These are phyloP conservation scores for Haematococcus lacustris DNA, from an alignment of 139 green algal species.

Conservation along the genomic window DNA sequence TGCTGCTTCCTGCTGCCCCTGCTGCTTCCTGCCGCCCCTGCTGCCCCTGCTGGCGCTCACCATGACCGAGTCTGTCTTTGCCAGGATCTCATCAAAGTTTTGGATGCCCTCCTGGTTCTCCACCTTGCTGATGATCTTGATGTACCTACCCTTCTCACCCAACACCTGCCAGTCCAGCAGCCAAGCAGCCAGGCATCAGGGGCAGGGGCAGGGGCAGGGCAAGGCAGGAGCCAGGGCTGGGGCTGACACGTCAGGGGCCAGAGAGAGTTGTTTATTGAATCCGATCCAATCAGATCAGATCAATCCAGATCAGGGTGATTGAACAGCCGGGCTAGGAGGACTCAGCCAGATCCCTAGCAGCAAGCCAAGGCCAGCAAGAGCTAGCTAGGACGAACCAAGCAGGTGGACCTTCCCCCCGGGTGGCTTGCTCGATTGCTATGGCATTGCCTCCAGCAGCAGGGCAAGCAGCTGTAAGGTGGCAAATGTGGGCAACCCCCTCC, in stretches of 20 bases:
- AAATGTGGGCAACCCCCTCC: too few relatives aligned
- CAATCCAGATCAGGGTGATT: too few relatives aligned
- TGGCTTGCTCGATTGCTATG: too few relatives aligned
- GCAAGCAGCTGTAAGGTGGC: too few relatives aligned
- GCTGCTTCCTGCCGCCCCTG: not conserved
- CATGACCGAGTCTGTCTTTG: constrained; percentile 63
- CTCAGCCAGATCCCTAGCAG: too few relatives aligned
- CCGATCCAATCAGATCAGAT: constrained; percentile 6
- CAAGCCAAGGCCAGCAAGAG: too few relatives aligned
- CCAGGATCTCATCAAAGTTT: constrained; percentile 94
- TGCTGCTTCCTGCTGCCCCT: not conserved
- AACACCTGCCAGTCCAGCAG: constrained; percentile 51
- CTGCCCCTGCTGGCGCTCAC: not conserved
- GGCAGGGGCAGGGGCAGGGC: not conserved
- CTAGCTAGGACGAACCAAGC: too few relatives aligned
- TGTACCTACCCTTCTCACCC: constrained; percentile 65
- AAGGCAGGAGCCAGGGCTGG: not conserved
- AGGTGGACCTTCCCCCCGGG: too few relatives aligned
- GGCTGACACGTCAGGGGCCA: not conserved
- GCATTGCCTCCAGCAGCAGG: too few relatives aligned
- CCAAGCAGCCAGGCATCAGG: not conserved
- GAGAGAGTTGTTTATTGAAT: not conserved
- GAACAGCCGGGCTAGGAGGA: too few relatives aligned
- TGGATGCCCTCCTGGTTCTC: constrained; percentile 96
- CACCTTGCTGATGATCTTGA: constrained; percentile 96